Conservation (phyloP, 768 basidiomycete species). For the Tulasnella sp. region DNA sequence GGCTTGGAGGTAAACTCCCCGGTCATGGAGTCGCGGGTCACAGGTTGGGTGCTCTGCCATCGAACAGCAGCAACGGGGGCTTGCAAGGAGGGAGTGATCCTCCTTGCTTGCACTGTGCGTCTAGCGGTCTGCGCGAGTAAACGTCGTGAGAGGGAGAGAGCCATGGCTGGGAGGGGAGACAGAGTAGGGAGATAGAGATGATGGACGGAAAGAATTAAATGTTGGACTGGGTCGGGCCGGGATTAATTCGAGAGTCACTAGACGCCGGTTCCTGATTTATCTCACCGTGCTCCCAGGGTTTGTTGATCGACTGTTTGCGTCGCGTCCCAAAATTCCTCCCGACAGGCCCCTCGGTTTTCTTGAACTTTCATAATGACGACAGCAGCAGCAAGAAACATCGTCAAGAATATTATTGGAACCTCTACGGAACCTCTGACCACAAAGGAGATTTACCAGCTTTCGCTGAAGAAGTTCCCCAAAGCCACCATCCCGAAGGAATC, state of each 20-base stretch:
- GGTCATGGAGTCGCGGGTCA: slow-evolving; percentile 20
- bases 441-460: slow-evolving; percentile 18
- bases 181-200: not conserved
- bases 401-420: slow-evolving; percentile 7
- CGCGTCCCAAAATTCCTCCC: not conserved
- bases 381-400: slow-evolving; percentile 10
- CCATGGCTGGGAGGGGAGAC: not conserved
- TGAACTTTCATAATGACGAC: not conserved
- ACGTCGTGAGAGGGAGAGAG: slow-evolving; percentile 3
- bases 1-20: slow-evolving; percentile 21
- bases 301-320: not conserved
- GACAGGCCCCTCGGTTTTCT: not conserved
- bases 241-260: slow-evolving; percentile 10
- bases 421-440: slow-evolving; percentile 10
- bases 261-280: not conserved
- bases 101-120: not conserved
- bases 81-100: not conserved
- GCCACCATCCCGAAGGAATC: slow-evolving; percentile 5
- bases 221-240: slow-evolving; percentile 2
- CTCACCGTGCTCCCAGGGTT: not conserved
- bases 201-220: not conserved
- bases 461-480: slow-evolving; percentile 12
- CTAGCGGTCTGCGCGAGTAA: not conserved
- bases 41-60: slow-evolving; percentile 5
- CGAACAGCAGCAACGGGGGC: not conserved